Evolutionary conservation across 805 yeast species (phyloP).

Genomic region (Lachancea mirantina): DNA sequence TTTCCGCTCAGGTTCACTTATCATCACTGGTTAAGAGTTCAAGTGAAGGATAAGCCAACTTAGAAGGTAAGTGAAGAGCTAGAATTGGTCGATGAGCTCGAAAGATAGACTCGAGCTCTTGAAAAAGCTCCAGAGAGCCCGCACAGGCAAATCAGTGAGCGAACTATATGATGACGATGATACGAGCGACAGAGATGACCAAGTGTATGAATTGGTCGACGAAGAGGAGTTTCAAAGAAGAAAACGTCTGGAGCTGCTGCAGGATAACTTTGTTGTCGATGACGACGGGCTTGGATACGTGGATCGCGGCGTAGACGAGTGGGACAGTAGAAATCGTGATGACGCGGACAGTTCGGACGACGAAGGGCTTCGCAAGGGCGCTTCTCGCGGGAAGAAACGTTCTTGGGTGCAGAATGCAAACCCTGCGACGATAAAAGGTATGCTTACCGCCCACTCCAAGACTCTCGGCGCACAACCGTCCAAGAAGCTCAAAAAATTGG

Average conservation of each 20-base stretch:
- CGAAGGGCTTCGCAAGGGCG: constrained; percentile 24
- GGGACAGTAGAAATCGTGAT: constrained; percentile 53
- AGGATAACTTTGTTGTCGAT: constrained; percentile 91
- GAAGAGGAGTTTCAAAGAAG: constrained; percentile 70
- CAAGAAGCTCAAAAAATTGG: constrained; percentile 34
- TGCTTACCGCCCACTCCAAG: constrained; percentile 47
- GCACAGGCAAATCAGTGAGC: constrained; percentile 19
- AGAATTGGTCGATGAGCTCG: constrained; percentile 28
- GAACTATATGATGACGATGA: constrained; percentile 37
- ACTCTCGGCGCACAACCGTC: constrained; percentile 24
- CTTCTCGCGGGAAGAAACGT: constrained; percentile 15
- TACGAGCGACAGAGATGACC: constrained; percentile 45
- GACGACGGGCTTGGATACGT: constrained; percentile 92
- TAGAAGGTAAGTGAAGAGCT: too few relatives aligned
- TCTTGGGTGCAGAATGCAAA: constrained; percentile 18
- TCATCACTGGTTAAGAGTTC: too few relatives aligned
- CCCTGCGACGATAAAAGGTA: constrained; percentile 32
- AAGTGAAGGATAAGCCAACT: too few relatives aligned
- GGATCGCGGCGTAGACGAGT: constrained; percentile 87
- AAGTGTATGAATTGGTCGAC: constrained; percentile 77
- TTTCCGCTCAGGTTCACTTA: too few relatives aligned
- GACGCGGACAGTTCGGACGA: constrained; percentile 54
- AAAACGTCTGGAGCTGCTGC: constrained; percentile 71
- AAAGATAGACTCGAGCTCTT: constrained; percentile 51
- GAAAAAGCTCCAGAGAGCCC: constrained; percentile 54